Evolutionary conservation across 768 basidiomycete genomes (phyloP).

Genomic region (Leccinellum albellum): DNA sequence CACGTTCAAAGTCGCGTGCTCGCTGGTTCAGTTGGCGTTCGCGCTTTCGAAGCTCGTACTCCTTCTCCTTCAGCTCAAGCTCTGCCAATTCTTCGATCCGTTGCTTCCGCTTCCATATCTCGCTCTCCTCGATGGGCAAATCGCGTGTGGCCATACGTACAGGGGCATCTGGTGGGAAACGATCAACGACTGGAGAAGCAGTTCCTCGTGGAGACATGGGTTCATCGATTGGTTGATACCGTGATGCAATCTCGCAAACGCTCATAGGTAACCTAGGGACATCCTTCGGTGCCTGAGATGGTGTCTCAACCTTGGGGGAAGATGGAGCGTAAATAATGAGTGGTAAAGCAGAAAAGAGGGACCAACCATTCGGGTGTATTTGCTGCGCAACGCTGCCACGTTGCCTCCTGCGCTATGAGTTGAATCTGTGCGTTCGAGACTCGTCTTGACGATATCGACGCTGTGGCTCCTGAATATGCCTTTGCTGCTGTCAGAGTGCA

Average conservation of each 20-base stretch:
- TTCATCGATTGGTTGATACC: conserved; percentile 49
- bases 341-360: background rate
- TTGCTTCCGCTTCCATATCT: conserved; percentile 33
- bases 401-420: conserved; percentile 52
- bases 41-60: conserved; percentile 47
- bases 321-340: background rate
- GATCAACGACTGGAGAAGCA: conserved; percentile 33
- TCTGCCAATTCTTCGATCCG: conserved; percentile 50
- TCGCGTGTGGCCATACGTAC: conserved; percentile 17
- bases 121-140: conserved; percentile 17
- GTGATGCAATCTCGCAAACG: conserved; percentile 59
- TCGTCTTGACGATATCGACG: conserved; percentile 30
- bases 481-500: conserved; percentile 16
- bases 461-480: conserved; percentile 26
- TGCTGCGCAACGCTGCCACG: conserved; percentile 67
- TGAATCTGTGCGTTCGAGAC: conserved; percentile 50
- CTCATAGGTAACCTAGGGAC: conserved; percentile 60
- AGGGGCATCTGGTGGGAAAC: conserved; percentile 26
- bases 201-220: conserved; percentile 41
- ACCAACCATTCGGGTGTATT: conserved; percentile 57
- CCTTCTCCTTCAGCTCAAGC: conserved; percentile 52
- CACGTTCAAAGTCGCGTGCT: conserved; percentile 54
- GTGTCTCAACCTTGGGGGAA: conserved; percentile 42
- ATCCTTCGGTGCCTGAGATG: conserved; percentile 57
- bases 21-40: conserved; percentile 54